Evolutionary conservation across 2,329 filamentous ascomycete species (phyloP), one percentile per base, ranked within the genome.

Genomic region (Fusarium pininemorale): DNA sequence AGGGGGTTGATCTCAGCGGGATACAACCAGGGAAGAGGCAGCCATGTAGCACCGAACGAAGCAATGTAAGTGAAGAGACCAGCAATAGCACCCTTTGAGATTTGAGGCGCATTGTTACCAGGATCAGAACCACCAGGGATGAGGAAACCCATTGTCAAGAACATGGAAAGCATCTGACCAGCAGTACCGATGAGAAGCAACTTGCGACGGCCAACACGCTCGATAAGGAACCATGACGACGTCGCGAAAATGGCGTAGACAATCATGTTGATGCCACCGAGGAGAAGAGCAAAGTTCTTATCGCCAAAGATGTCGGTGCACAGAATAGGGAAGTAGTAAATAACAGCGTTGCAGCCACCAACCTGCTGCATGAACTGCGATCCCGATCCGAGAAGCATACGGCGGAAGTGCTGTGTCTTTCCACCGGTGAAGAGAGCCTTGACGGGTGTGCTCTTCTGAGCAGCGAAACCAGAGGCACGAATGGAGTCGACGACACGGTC

Each of bases 61-160:
- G 90, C 89, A 76, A 93, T 93, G 81, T 92, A 93, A 6, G 90
- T 87, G 82, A 93, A 93, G 18, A 93, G 82, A 64, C 90, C 91
- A 6, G 92, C 90, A 4, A 90, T 90, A 1, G 91, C 90, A 39
- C 91, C 92, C 78, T 92, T 93, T 6, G 90, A 90, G 12, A 70
- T 71, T 11, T 70, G 66, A 42, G 90, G 84, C 1, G 89, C 81
- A 2, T 50, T 35, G 20, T n/a, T 42, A 35, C 41, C 58, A n/a
- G 70, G 70, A 5, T 73, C 60, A 1, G 85, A 86, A 3, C 86
- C 87, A 1, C 90, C 89, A 48, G 92, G 92, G n/a, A 94, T 90
- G 69, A 94, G 89, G 37, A 86, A 84, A 2, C 86, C 89, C 74
- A 93, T 93, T 5, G 86, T 84, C 28, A 91, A 81, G 79, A 92